Percentiles rank a stretch among this genome's conserved stretches.
phyloP scores from a whole-genome alignment of 208 protist genomes.

The Leishmania arabica region DNA sequence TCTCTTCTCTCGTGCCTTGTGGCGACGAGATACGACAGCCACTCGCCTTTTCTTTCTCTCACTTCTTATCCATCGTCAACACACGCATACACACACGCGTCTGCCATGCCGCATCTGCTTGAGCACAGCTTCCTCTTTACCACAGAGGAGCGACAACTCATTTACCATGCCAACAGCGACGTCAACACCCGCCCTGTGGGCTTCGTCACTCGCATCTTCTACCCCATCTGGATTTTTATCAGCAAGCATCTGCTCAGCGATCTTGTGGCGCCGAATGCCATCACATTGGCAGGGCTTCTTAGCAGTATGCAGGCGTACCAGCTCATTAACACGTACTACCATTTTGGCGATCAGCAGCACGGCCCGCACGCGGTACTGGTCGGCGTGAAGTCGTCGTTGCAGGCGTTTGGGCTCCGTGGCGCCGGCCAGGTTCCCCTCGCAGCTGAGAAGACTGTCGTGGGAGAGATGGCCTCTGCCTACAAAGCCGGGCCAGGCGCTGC shows the following conservation, averaged over 20 bases:
- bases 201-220: conserved; percentile 75
- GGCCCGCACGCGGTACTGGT: conserved; percentile 10
- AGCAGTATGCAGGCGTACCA: conserved; percentile 88
- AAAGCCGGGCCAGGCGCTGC: not conserved
- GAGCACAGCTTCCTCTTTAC: conserved; percentile 88
- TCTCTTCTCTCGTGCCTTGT: not conserved
- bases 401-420: conserved; percentile 45
- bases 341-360: conserved; percentile 17
- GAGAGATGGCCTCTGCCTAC: conserved; percentile 19
- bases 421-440: conserved; percentile 40
- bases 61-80: not conserved
- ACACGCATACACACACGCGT: not conserved
- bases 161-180: conserved; percentile 66
- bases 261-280: conserved; percentile 91
- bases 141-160: conserved; percentile 61
- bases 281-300: conserved; percentile 83
- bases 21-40: not conserved
- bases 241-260: conserved; percentile 62
- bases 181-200: conserved; percentile 75
- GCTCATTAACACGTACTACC: conserved; percentile 79
- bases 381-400: conserved; percentile 39
- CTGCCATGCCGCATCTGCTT: conserved; percentile 52
- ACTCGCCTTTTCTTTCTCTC: no score
- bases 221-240: conserved; percentile 67
- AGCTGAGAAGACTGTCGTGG: conserved; percentile 10